Evolutionary conservation across 305 asterid genomes (phyloP).

Genomic region (Rubia peregrina): DNA sequence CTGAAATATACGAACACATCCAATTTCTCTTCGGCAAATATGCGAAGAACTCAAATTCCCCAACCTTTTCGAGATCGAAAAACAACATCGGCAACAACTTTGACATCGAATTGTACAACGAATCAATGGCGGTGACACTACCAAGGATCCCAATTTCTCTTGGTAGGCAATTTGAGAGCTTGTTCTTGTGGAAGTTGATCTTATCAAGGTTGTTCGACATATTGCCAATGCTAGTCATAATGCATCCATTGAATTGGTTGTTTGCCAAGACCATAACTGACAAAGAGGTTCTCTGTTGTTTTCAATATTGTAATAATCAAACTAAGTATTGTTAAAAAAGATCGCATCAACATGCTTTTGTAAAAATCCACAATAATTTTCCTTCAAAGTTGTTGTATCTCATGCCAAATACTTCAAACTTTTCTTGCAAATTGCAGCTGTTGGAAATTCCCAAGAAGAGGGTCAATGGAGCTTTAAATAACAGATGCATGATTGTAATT

Average conservation of each 20-base stretch:
- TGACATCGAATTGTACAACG: constrained; percentile 26
- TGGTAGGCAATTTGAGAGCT: constrained; percentile 58
- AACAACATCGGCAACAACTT: constrained; percentile 45
- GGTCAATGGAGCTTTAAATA: too few species aligned
- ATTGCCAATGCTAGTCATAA: constrained; percentile 54
- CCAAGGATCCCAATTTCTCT: constrained; percentile 46
- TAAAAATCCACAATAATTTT: constrained; percentile 28
- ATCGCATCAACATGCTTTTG: constrained; percentile 53
- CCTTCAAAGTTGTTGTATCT: constrained; percentile 78
- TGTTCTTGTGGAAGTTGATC: constrained; percentile 29
- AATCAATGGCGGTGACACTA: constrained; percentile 36
- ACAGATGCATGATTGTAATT: too few species aligned
- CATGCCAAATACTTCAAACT: constrained; percentile 48
- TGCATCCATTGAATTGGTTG: constrained; percentile 55
- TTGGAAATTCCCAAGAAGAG: constrained; percentile 56
- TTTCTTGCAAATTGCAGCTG: constrained; percentile 31
- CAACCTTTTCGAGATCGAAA: constrained; percentile 36
- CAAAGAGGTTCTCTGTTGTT: constrained; percentile 53
- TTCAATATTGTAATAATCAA: constrained; percentile 43
- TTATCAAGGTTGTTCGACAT: constrained; percentile 61
- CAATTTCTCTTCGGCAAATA: too few species aligned
- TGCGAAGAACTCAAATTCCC: constrained; percentile 37
- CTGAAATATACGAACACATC: too few species aligned
- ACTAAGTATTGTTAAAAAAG: constrained; percentile 58
- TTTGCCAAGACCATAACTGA: constrained; percentile 57